These are phyloP conservation scores for Protea cynaroides DNA, from an alignment of 164 flowering plant species.

Conservation along the genomic window DNA sequence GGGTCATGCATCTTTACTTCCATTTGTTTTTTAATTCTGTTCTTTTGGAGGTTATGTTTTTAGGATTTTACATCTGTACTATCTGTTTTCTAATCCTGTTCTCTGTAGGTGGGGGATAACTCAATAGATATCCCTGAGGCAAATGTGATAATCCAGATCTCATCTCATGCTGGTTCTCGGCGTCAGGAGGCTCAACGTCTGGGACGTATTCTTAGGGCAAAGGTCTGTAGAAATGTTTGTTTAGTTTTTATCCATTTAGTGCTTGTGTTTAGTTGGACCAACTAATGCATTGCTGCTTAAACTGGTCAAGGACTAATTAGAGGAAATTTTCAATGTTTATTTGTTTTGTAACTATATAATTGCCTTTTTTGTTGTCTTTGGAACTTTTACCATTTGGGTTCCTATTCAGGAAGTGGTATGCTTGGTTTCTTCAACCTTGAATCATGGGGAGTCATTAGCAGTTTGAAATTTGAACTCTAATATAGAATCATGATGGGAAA, in stretches of 20 bases:
- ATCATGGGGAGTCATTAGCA: no score
- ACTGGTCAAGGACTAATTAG: no score
- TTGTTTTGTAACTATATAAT: no score
- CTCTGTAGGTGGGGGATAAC: conserved; percentile 89
- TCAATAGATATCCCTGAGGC: conserved; percentile 99
- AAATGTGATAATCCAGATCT: conserved; percentile 95
- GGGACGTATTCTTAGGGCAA: conserved; percentile 99
- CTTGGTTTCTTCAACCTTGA: background rate
- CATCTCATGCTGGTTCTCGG: conserved; percentile 99
- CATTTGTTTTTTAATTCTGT: no score
- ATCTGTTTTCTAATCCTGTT: conserved; percentile 1
- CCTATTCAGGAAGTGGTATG: no score
- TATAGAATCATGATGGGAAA: background rate
- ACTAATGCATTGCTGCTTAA: background rate
- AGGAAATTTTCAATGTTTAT: no score
- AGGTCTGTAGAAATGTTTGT: conserved; percentile 37
- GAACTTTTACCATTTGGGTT: no score
- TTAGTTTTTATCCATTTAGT: background rate
- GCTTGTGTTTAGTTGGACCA: background rate
- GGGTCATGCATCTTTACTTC: no score
- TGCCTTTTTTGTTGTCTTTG: no score
- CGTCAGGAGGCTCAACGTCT: conserved; percentile 99
- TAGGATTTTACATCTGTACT: background rate
- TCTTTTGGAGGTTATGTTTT: background rate
- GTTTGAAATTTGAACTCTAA: background rate